Percentiles rank a stretch among this genome's conserved stretches.
Evolutionary conservation across 768 basidiomycete species (phyloP).

Genomic region (Trametopsis cervina): DNA sequence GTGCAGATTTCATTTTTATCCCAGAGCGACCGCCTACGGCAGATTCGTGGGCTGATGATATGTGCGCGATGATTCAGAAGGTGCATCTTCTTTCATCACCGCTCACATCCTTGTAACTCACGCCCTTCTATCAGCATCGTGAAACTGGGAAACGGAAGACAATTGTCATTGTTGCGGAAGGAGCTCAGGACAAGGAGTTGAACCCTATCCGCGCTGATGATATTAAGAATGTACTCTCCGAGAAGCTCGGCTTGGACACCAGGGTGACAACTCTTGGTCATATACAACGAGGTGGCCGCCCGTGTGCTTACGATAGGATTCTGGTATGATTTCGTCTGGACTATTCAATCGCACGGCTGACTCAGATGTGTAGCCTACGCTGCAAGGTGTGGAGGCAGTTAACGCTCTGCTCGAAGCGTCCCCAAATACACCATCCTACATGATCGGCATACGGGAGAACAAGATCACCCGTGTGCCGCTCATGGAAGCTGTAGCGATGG

Average conservation of each 20-base stretch:
- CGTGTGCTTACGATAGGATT: conserved; percentile 90
- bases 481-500: conserved; percentile 89
- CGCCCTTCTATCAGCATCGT: conserved; percentile 63
- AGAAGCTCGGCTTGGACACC: conserved; percentile 87
- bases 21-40: conserved; percentile 82
- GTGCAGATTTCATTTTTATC: conserved; percentile 97
- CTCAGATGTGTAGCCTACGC: conserved; percentile 60
- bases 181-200: conserved; percentile 81
- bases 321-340: conserved; percentile 57
- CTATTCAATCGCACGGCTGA: background rate
- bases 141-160: conserved; percentile 93
- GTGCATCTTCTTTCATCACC: conserved; percentile 35
- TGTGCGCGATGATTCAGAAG: conserved; percentile 79
- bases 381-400: conserved; percentile 95
- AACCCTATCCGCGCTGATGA: conserved; percentile 90
- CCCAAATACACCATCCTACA: conserved; percentile 89
- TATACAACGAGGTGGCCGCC: conserved; percentile 91
- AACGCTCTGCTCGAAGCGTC: conserved; percentile 79
- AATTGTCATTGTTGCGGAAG: conserved; percentile 97
- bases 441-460: conserved; percentile 95
- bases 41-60: conserved; percentile 84
- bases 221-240: conserved; percentile 82
- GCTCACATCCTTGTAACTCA: background rate
- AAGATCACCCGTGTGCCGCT: conserved; percentile 89
- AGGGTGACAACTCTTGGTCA: conserved; percentile 96